Evolutionary conservation across 176 grass and related monocot genomes (phyloP), one percentile per base, ranked within the genome.

Genomic region (Carex scoparia): DNA sequence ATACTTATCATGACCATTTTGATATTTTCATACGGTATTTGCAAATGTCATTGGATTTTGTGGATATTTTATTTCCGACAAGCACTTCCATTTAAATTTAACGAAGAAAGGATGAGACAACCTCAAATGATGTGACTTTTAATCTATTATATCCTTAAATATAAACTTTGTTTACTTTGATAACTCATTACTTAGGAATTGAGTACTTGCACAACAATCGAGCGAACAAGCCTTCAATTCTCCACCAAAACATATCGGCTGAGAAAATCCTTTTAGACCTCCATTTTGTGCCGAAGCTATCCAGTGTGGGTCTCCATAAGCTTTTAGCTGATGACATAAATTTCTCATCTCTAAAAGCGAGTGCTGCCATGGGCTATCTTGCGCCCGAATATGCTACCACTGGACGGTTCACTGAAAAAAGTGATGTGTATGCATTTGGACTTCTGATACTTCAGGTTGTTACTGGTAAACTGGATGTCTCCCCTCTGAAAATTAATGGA

Each of bases 391-490:
- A 99, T 1, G 81, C 91, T 14, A 92, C 86, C 9, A 89, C 87
- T 0, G 93, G 96, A 0, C 90, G 96, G 12, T 99, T 99, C 93
- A 99, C 93, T 0, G 93, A 99, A 72, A 99, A 99, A 84, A 99
- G 93, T 3, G 96, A 99, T 2, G 90, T 99, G 40, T 99, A 95
- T 0, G 87, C 96, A 7, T 99, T 99, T 0, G 96, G 96, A 11
- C 71, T 95, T 0, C 69, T 99, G 6, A 49, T 95, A 64, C 88
- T 99, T 64, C 96, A 99, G 38, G 87, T 99, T 86, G 83, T 99
- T 18, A 85, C 88, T 4, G 93, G 96, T 9, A 94, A 62, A 86
- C 88, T 88, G 42, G 91, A 81, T 0, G 91, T 92, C 38, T 88
- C 93, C 1, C 87, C 91, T 15, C 56, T 92, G 69, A 86, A 82